Evolutionary conservation across 2,329 filamentous ascomycete genomes (phyloP), one percentile per base, ranked within the genome.

Genomic region (Nemania diffusa): DNA sequence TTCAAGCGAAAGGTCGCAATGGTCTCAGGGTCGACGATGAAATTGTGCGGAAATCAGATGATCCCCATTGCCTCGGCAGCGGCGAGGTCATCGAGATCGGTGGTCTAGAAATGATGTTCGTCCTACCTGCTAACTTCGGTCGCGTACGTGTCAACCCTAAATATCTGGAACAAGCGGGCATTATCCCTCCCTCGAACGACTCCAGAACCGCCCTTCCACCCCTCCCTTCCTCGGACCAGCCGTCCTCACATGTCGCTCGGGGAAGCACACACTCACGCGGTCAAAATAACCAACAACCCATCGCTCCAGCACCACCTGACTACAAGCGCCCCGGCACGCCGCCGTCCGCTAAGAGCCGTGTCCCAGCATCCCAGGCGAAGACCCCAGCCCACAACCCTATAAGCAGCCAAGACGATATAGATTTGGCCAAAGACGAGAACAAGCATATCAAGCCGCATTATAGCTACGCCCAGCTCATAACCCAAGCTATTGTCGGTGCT

Each of bases 41-140:
- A 57, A 83, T 87, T 22, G 81, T 97, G 63, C 92, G 91, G 74
- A 85, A 90, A 58, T 91, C 91, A 13, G 78, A 82, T 32, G 82
- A 86, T 44, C 85, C 88, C 40, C 86, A 88, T 37, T 82, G 88
- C 32, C 85, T 99, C 27, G 88, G 89, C 48, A 97, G 94, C 74
- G 96, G 96, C 65, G 91, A 95, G 77, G 93, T 98, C 50, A 90
- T 99, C 65, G 94, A 97, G 76, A 92, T 98, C 76, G 92, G 91
- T 73, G 92, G 92, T 60, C 92, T 96, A 0, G 95, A 99, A 82
- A 99, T 99, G 96, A 95, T 98, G 85, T 99, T 99, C 79, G 93
- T 97, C 55, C 88, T 97, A n/a, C 95, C 96, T 0, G 89, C 88
- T 26, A 90, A 92, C 71, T 84, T 88, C 52, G 84, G 83, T 63